Evolutionary conservation across 2,329 filamentous ascomycete species (phyloP).

Genomic region (Hymenoscyphus occultus): DNA sequence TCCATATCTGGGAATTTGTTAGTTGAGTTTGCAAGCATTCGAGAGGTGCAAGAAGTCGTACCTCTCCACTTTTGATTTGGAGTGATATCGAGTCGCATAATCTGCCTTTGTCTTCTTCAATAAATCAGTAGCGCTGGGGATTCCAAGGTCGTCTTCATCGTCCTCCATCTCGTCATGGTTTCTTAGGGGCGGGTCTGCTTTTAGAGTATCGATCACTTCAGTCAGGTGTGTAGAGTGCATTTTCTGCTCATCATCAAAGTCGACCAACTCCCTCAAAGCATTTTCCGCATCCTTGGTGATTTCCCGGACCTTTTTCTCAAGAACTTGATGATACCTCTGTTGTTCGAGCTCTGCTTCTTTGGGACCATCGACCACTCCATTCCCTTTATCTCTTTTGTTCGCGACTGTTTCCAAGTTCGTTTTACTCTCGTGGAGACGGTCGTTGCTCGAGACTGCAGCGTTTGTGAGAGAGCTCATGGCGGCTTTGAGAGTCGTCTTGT

Average conservation of each 20-base stretch:
- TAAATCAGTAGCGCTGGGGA: constrained; percentile 37
- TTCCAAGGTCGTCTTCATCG: constrained; percentile 28
- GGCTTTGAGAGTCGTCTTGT: constrained; percentile 48
- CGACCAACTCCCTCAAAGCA: constrained; percentile 55
- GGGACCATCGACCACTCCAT: constrained; percentile 37
- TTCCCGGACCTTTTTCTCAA: constrained; percentile 45
- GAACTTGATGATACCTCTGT: constrained; percentile 41
- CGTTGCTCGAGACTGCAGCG: constrained; percentile 53
- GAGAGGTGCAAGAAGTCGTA: constrained; percentile 26
- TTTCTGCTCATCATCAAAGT: constrained; percentile 48
- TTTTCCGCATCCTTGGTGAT: constrained; percentile 56
- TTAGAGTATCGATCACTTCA: constrained; percentile 35
- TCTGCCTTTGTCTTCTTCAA: constrained; percentile 39
- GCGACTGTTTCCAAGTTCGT: constrained; percentile 24
- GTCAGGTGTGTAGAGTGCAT: constrained; percentile 31
- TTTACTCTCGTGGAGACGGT: constrained; percentile 42
- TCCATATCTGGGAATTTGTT: constrained; percentile 45
- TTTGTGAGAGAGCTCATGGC: constrained; percentile 47
- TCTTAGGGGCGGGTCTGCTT: constrained; percentile 19
- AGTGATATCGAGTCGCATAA: constrained; percentile 37
- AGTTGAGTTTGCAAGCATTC: not conserved
- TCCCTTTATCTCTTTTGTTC: constrained; percentile 34
- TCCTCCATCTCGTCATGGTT: constrained; percentile 44
- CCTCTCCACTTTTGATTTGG: constrained; percentile 41
- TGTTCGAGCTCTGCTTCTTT: constrained; percentile 36